Evolutionary conservation across 1,284 basidiomycete genomes (phyloP).

Genomic region (Microbotryum violaceum): DNA sequence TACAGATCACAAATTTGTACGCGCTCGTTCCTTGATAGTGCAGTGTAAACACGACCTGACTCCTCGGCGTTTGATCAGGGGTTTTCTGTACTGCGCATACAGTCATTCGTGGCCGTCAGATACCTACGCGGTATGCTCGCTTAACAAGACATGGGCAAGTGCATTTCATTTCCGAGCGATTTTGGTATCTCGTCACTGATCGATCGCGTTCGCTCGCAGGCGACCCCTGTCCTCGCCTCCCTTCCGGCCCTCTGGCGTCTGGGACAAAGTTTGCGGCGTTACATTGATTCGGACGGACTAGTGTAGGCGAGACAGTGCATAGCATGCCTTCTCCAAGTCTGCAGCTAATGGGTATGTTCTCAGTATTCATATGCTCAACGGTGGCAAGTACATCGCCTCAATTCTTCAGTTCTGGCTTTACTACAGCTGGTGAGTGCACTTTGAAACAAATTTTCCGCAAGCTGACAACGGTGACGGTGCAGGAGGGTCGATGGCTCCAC

Average conservation of each 20-base stretch:
- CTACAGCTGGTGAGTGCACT: slow-evolving; percentile 17
- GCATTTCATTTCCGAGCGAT: too few species aligned
- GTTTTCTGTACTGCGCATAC: slow-evolving; percentile 27
- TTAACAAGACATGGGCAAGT: slow-evolving; percentile 23
- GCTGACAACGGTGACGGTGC: not conserved
- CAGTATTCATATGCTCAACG: slow-evolving; percentile 27
- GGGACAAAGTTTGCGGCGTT: slow-evolving; percentile 25
- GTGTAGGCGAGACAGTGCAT: not conserved
- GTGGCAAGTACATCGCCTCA: slow-evolving; percentile 25
- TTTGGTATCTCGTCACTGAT: too few species aligned
- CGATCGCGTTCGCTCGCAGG: too few species aligned
- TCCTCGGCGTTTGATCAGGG: slow-evolving; percentile 1
- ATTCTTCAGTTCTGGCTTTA: slow-evolving; percentile 26
- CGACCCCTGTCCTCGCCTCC: slow-evolving; percentile 20
- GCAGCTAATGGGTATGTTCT: not conserved
- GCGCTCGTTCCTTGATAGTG: not conserved
- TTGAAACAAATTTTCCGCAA: not conserved
- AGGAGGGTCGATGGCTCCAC: slow-evolving; percentile 12
- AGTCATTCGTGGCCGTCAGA: slow-evolving; percentile 19
- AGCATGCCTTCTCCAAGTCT: not conserved
- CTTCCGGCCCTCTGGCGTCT: slow-evolving; percentile 25
- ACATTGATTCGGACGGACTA: slow-evolving; percentile 28
- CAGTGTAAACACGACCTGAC: not conserved
- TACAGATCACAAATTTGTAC: too few species aligned
- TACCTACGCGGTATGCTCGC: slow-evolving; percentile 16